Percentiles rank a stretch among this genome's conserved stretches.
Evolutionary conservation across 1,139 yeast species (phyloP).

Genomic region (Hyphopichia wangnamkhiaoensis): DNA sequence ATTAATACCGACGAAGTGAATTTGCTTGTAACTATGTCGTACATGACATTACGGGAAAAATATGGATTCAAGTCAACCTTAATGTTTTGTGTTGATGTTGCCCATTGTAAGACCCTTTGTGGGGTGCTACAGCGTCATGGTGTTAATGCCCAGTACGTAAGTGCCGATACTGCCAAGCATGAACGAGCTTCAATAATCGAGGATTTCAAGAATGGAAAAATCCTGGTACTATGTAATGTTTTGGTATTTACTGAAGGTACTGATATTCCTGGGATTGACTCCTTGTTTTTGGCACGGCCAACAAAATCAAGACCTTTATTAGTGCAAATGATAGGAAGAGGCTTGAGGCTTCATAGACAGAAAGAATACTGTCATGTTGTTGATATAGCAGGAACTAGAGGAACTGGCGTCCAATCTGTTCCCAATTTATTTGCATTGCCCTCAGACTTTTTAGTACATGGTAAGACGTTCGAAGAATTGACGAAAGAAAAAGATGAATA

Average conservation of each 20-base stretch:
- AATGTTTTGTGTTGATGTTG: slow-evolving; percentile 74
- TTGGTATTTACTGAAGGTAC: slow-evolving; percentile 95
- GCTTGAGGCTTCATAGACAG: slow-evolving; percentile 62
- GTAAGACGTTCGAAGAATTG: slow-evolving; percentile 29
- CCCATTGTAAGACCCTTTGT: slow-evolving; percentile 62
- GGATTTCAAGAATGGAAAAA: slow-evolving; percentile 61
- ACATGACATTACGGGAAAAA: slow-evolving; percentile 42
- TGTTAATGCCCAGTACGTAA: slow-evolving; percentile 70
- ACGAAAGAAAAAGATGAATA: slow-evolving; percentile 23
- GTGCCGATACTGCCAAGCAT: slow-evolving; percentile 59
- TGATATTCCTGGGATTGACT: slow-evolving; percentile 88
- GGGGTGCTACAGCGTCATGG: slow-evolving; percentile 58
- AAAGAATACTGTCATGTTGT: slow-evolving; percentile 73
- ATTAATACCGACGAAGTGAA: slow-evolving; percentile 59
- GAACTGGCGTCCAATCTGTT: slow-evolving; percentile 59
- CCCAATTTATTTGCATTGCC: slow-evolving; percentile 57
- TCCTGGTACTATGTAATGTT: slow-evolving; percentile 82
- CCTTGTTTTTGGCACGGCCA: slow-evolving; percentile 77
- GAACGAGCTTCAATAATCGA: slow-evolving; percentile 56
- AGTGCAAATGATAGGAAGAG: slow-evolving; percentile 92
- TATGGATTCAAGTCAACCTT: slow-evolving; percentile 59
- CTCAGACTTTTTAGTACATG: slow-evolving; percentile 30
- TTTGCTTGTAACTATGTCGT: slow-evolving; percentile 59
- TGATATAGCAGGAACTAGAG: slow-evolving; percentile 70
- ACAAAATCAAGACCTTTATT: slow-evolving; percentile 72